Evolutionary conservation across 345 rosid genomes (phyloP), one percentile per base, ranked within the genome.

Genomic region (Ceriops tagal): DNA sequence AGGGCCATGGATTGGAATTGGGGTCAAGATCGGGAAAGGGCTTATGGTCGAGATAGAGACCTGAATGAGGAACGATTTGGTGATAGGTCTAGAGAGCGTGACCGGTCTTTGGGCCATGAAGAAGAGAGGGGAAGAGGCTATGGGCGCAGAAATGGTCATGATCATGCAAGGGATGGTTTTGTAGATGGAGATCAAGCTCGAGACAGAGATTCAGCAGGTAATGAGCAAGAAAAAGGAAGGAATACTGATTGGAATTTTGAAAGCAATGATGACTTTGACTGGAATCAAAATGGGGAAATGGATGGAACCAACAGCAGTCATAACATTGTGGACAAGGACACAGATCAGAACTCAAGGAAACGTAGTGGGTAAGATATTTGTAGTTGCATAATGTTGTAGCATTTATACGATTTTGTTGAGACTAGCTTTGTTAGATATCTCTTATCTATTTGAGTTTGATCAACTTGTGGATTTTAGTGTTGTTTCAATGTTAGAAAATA

Each of bases 71-170:
- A 85, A 53, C 78, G 67, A 37, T 69, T 62, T 11, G 74, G 74
- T 73, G 92, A 86, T 71, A 79, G 87, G 83, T 85, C 88, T 2
- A 61, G 87, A 34, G 97, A 89, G 73, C 85, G 77, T 2, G 84
- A 80, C 60, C 76, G 76, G 69, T 89, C 93, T 72, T 73, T 63
- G 69, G 95, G 77, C 56, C 75, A 27, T 30, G 83, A 82, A 30
- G 71, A 19, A 52, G 88, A 82, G n/a, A 74, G 62, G 64, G 86
- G 71, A 69, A 86, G 85, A 68, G 89, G 68, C 5, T 84, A 82
- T 65, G 86, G 77, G 34, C 83, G 55, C 69, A 66, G 63, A 11
- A 78, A 4, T 27, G 78, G 68, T 73, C 82, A 58, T 72, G 85
- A 83, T 79, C 74, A 77, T 66, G 77, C 81, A 11, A 74, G 81